phyloP scores from a whole-genome alignment of 1,284 basidiomycete species.

The Naganishia albida region DNA sequence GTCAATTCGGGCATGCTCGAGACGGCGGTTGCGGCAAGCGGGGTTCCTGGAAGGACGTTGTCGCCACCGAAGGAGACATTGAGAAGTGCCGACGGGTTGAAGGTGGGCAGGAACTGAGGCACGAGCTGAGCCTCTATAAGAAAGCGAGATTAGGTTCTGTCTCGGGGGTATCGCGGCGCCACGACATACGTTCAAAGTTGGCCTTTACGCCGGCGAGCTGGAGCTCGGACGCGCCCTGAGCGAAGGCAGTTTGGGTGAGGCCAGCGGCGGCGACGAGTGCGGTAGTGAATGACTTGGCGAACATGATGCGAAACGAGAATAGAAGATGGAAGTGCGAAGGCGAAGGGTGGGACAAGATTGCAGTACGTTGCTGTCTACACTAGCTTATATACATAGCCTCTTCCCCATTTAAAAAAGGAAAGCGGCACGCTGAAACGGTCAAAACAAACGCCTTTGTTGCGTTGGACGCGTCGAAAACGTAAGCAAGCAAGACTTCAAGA shows the following conservation, averaged over 20 bases:
- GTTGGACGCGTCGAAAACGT: too few relatives aligned
- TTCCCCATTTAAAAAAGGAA: too few relatives aligned
- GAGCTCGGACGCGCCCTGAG: constrained; percentile 18
- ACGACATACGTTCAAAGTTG: constrained; percentile 45
- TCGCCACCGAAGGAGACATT: constrained; percentile 58
- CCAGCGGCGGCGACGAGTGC: constrained; percentile 20
- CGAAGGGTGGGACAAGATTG: too few relatives aligned
- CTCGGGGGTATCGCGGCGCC: too few relatives aligned
- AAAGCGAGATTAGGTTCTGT: constrained; percentile 6
- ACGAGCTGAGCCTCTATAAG: constrained; percentile 58
- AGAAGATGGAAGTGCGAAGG: too few relatives aligned
- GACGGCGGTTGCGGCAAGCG: constrained; percentile 58
- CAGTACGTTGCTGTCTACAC: too few relatives aligned
- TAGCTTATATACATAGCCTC: too few relatives aligned
- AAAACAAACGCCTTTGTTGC: too few relatives aligned
- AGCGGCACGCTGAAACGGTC: too few relatives aligned
- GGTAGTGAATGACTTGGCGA: constrained; percentile 28
- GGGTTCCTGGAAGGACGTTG: constrained; percentile 62
- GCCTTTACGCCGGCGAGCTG: constrained; percentile 45
- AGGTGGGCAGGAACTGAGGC: constrained; percentile 61
- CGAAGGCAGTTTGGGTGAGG: constrained; percentile 17
- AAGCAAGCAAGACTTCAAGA: too few relatives aligned
- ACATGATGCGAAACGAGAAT: constrained; percentile 16
- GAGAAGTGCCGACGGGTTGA: constrained; percentile 62
- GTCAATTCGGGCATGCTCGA: constrained; percentile 5